Evolutionary conservation across 1,284 basidiomycete genomes (phyloP), one percentile per base, ranked within the genome.

Genomic region (Flammula alnicola): DNA sequence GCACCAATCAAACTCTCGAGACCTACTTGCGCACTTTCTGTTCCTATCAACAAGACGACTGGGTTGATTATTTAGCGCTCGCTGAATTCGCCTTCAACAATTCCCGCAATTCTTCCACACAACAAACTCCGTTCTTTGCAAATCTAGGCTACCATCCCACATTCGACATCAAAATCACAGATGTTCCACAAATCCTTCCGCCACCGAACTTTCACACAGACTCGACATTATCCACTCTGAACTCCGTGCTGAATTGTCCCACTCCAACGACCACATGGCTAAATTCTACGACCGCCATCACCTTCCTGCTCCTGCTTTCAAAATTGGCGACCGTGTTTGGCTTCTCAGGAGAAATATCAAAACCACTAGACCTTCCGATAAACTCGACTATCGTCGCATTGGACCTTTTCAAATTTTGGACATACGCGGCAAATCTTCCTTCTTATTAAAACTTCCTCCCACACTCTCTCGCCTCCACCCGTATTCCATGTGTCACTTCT

Each of bases 61-160:
- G 78, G 78, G 59, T 63, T 0, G 60, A 70, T 3, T 69, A 69
- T 12, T 64, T 81, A 0, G 67, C 72, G 0, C 49, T 76, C 5
- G 74, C 73, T 0, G 70, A 77, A 55, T 81, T 80, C 49, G 61
- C 65, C 0, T 77, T 73, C 59, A 79, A 80, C 56, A 78, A 77
- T 35, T 37, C 53, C 5, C 51, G 60, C 14, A 74, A 64, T 40
- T 42, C 57, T 30, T 66, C 74, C 1, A 77, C 68, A 8, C 49
- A 60, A 4, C 59, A 66, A 36, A 64, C 75, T 1, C 77, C 76
- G 14, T 59, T 59, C 48, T 57, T 53, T 25, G 52, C 55, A n/a
- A 56, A 57, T 12, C 23, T 30, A n/a, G 49, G 20, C 22, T 49
- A 44, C 31, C 49, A 57, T 14, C 56, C 56, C 30, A 54, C 46